A percentile compares a stretch with the other conserved stretches of the same genome.
These are phyloP conservation scores for Macrolepiota fuliginosa DNA, from an alignment of 768 basidiomycete species.

Conservation along the genomic window DNA sequence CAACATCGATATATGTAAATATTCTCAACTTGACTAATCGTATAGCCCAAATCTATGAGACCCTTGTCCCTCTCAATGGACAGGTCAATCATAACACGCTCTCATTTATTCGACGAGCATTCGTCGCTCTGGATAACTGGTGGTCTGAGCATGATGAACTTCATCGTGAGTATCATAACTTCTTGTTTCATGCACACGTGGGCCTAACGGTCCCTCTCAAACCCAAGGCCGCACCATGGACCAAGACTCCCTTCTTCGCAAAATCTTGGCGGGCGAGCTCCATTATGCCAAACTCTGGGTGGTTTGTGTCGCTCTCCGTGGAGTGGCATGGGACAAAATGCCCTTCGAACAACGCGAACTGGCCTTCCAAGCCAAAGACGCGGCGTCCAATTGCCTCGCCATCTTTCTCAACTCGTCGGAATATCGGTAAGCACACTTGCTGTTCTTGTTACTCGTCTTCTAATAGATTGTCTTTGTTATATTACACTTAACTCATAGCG, in stretches of 20 bases:
- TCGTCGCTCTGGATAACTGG: constrained; percentile 87
- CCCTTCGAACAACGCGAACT: constrained; percentile 92
- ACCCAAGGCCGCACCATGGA: constrained; percentile 71
- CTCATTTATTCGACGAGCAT: constrained; percentile 84
- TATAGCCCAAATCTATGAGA: constrained; percentile 90
- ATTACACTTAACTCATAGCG: constrained; percentile 38
- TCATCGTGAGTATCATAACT: constrained; percentile 51
- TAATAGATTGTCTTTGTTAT: constrained; percentile 4
- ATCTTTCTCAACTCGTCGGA: constrained; percentile 81
- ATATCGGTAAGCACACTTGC: constrained; percentile 55
- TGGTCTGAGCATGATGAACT: constrained; percentile 85
- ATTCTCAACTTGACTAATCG: neutral
- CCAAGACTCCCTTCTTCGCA: constrained; percentile 80
- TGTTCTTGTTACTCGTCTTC: neutral
- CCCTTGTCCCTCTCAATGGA: constrained; percentile 80
- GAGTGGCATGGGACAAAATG: constrained; percentile 95
- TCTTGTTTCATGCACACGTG: constrained; percentile 9
- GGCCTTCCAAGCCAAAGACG: constrained; percentile 93
- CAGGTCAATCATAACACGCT: constrained; percentile 84
- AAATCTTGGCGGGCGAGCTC: constrained; percentile 84
- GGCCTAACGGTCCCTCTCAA: neutral
- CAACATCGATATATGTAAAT: neutral
- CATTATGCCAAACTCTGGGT: constrained; percentile 96
- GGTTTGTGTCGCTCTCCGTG: constrained; percentile 87
- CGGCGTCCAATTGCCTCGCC: constrained; percentile 80